Evolutionary conservation across 164 flowering plant genomes (phyloP), one percentile per base, ranked within the genome.

Genomic region (Vitis riparia): DNA sequence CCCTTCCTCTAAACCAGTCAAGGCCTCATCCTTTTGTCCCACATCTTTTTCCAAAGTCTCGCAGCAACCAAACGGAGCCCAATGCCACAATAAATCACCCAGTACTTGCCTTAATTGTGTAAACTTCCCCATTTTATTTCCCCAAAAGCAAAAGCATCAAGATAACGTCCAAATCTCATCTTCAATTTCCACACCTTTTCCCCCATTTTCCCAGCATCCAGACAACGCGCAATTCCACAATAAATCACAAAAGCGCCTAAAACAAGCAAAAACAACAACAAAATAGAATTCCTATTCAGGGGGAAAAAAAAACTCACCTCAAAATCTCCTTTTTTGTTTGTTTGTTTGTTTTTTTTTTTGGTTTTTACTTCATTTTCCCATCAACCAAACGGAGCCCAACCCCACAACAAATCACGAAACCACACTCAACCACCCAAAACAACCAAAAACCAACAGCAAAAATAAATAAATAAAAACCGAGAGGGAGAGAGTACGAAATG

Each of bases 401-500:
- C 44, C 44, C 44, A 32, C 44, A 32, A 32, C 44, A 32, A 32
- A 32, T 6, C 44, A 32, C 8, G 44, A 32, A 32, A 32, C 44
- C 6, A 32, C 5, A 32, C 44, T 32, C 44, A 32, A 32, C 44
- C 12, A 1, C 29, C 13, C 44, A 71, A 68, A 50, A 23, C 8
- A 23, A 32, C 3, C 11, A 19, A 9, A 27, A 51, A 23, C 23
- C 9, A 66, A 52, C 56, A 62, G 19, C 23, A n/a, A 47, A 55
- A 51, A 44, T 5, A 29, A 63, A 66, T 17, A 11, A 51, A 63
- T 11, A 23, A 53, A 55, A 17, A 32, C 60, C 50, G 62, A 72
- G 15, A 15, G 16, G 17, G 51, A 17, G 47, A n/a, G 55, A 73
- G 3, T 71, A 91, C 97, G 88, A 82, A 78, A 96, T 85, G 82